Percentiles rank a stretch among this genome's conserved stretches.
Evolutionary conservation across 352 stramenopile genomes (phyloP).

Genomic region (Phytophthora sojae): DNA sequence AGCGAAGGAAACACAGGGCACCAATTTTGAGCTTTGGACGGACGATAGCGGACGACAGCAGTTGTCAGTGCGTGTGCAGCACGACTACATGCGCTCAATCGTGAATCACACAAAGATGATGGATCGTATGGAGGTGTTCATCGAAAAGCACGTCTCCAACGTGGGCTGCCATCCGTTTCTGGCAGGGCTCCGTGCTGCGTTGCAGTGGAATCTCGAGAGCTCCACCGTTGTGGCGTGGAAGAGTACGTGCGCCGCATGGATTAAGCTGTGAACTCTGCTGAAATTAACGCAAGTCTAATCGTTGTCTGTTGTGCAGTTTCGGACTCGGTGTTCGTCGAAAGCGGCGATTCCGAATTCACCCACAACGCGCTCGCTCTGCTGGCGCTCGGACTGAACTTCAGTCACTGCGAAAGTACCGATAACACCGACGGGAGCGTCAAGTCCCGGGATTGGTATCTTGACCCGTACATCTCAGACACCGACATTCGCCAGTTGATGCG

Average conservation of each 20-base stretch:
- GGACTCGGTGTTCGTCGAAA: constrained; percentile 79
- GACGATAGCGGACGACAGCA: constrained; percentile 37
- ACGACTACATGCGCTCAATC: constrained; percentile 52
- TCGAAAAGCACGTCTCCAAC: constrained; percentile 51
- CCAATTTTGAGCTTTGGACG: constrained; percentile 54
- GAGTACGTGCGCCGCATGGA: constrained; percentile 40
- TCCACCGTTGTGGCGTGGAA: constrained; percentile 73
- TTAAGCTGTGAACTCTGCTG: not conserved
- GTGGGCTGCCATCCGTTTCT: constrained; percentile 79
- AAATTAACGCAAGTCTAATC: not conserved
- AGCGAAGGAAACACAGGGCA: constrained; percentile 54
- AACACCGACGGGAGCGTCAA: constrained; percentile 31
- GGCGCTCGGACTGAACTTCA: constrained; percentile 67
- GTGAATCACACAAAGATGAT: constrained; percentile 50
- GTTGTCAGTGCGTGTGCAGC: constrained; percentile 47
- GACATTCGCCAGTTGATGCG: constrained; percentile 66
- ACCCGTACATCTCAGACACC: constrained; percentile 79
- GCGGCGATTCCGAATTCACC: constrained; percentile 60
- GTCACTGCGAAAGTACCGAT: constrained; percentile 45
- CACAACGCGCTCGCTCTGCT: constrained; percentile 60
- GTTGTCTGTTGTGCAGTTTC: constrained; percentile 50
- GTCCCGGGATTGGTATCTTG: constrained; percentile 66
- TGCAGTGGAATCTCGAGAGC: constrained; percentile 74
- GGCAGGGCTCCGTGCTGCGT: constrained; percentile 54
- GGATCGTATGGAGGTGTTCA: constrained; percentile 51